Percentiles rank a stretch among this genome's conserved stretches.
Evolutionary conservation across 768 basidiomycete genomes (phyloP).

Genomic region (Cubamyces sp.): DNA sequence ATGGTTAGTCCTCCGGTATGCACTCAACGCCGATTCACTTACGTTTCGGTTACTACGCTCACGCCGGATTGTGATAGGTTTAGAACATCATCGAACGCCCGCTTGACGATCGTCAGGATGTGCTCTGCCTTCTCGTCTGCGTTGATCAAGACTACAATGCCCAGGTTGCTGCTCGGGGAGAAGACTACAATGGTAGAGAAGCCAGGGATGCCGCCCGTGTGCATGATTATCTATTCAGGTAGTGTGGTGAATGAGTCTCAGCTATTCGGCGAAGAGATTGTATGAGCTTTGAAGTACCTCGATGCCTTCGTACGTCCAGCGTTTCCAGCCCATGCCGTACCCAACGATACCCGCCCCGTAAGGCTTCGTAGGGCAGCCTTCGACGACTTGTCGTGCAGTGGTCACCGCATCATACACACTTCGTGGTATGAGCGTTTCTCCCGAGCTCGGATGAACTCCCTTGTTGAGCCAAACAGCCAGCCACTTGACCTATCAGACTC

Average conservation of each 20-base stretch:
- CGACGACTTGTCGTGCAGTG: conserved; percentile 36
- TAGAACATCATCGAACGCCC: conserved; percentile 15
- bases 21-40: background rate
- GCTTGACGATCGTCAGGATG: background rate
- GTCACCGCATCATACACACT: conserved; percentile 39
- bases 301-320: conserved; percentile 41
- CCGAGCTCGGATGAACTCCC: conserved; percentile 39
- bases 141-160: conserved; percentile 36
- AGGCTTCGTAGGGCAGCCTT: background rate
- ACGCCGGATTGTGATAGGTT: background rate
- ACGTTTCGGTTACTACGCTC: background rate
- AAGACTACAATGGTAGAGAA: conserved; percentile 39
- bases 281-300: too few species aligned
- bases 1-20: too few species aligned
- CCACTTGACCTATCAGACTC: conserved; percentile 44
- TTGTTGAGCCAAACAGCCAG: conserved; percentile 40
- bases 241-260: too few species aligned
- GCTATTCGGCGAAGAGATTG: too few species aligned
- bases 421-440: conserved; percentile 40
- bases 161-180: conserved; percentile 42
- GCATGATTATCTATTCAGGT: too few species aligned
- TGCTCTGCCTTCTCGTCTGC: conserved; percentile 19
- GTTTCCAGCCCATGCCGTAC: conserved; percentile 50
- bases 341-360: conserved; percentile 36
- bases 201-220: conserved; percentile 34